Evolutionary conservation across 2,329 filamentous ascomycete species (phyloP).

Genomic region (Ilyonectria destructans): DNA sequence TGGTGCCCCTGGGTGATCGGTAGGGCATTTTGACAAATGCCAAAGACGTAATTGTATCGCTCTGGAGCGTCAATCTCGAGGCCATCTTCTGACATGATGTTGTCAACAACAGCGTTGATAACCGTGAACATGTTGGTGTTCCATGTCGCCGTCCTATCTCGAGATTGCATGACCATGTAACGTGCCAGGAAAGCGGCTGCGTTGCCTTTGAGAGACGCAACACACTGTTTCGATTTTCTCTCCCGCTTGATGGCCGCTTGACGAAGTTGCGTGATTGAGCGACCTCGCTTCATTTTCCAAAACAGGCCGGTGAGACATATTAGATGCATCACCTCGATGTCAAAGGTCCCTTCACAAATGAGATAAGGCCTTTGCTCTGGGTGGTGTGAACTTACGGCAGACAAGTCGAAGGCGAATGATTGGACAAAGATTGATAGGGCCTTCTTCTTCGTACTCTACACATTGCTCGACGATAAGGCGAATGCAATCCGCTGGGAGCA

Average conservation of each 20-base stretch:
- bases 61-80: neutral
- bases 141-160: neutral
- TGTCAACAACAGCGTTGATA: neutral
- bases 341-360: neutral
- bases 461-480: neutral
- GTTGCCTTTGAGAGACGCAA: neutral
- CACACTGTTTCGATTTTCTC: neutral
- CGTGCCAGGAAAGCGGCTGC: neutral
- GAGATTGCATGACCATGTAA: neutral
- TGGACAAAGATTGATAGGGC: neutral
- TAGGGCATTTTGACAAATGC: neutral
- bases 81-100: neutral
- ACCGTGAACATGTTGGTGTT: neutral
- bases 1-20: neutral
- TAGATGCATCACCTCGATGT: neutral
- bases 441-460: neutral
- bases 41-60: neutral
- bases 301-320: conserved; percentile 4
- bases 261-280: neutral
- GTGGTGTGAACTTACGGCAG: neutral
- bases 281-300: conserved; percentile 1
- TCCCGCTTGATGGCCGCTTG: neutral
- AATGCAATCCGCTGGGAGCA: neutral
- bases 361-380: neutral
- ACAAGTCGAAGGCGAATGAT: neutral